phyloP scores from a whole-genome alignment of 1,284 basidiomycete genomes.

The Tilletia caries region DNA sequence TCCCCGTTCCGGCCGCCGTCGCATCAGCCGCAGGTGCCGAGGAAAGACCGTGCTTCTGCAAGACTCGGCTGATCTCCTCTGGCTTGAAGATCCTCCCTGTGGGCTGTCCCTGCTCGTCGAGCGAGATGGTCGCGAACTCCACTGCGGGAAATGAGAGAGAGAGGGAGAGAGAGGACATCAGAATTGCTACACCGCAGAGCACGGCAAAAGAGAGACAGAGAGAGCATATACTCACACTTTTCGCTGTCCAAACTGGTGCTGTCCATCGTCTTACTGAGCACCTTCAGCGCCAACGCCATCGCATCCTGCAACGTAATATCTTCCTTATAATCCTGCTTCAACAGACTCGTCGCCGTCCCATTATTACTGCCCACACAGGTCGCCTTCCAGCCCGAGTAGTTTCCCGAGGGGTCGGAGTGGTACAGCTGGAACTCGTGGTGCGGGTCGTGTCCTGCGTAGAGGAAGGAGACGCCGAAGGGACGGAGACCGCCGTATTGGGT shows the following conservation, averaged over 20 bases:
- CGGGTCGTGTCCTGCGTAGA: slow-evolving; percentile 94
- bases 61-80: slow-evolving; percentile 78
- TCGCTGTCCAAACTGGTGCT: slow-evolving; percentile 77
- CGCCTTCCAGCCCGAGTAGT: slow-evolving; percentile 98
- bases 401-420: slow-evolving; percentile 96
- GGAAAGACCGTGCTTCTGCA: slow-evolving; percentile 77
- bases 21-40: slow-evolving; percentile 29
- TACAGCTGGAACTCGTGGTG: slow-evolving; percentile 97
- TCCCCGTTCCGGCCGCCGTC: slow-evolving; percentile 16
- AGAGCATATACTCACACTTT: slow-evolving; percentile 30
- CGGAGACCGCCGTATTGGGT: slow-evolving; percentile 96
- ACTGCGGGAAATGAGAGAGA: slow-evolving; percentile 60
- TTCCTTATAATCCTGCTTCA: slow-evolving; percentile 99
- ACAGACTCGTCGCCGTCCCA: slow-evolving; percentile 83
- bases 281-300: slow-evolving; percentile 82
- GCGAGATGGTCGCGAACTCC: slow-evolving; percentile 88
- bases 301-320: slow-evolving; percentile 68
- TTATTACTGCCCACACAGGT: slow-evolving; percentile 97
- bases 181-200: background rate
- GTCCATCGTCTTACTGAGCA: slow-evolving; percentile 99
- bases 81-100: slow-evolving; percentile 90
- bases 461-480: slow-evolving; percentile 92
- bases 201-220: background rate
- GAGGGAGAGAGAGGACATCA: too few species aligned
- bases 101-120: slow-evolving; percentile 74